Base-by-base conservation (phyloP, 306 rosid species). In the Lablab purpureus region DNA sequence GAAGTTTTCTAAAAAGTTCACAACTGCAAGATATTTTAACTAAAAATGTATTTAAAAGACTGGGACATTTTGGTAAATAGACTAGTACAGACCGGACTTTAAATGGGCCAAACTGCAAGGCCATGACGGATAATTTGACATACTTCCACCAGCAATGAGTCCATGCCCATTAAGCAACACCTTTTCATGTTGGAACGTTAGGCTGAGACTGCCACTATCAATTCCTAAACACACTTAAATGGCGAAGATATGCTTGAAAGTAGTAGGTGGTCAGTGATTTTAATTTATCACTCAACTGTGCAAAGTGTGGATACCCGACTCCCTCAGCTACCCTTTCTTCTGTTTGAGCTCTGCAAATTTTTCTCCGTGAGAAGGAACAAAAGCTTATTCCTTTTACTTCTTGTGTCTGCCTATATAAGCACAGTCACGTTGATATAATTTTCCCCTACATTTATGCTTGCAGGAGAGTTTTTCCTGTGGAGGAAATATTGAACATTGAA, bases 401-500 rank as follows among this genome's bases (percentile, higher is more conserved):
- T 59, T 59, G 3, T 34, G 14, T 52, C 23, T 18, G 46, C 49
- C 46, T 36, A 36, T 43, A 30, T 67, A 40, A 59, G 68, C 10
- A 45, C 63, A 36, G 25, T 68, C 76, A 47, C 30, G 13, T 63
- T 70, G 71, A 67, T 80, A 52, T 73, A 40, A n/a, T 73, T 47
- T 14, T 30, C 15, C 50, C 2, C 32, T 13, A 52, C 43, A 32
- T 64, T 19, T 40, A 10, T 83, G 21, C 45, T 65, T 78, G 81
- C 88, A 94, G 98, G 75, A 86, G 79, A 81, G 86, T 89, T 66
- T 7, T 82, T 60, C 93, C 84, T 1, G 95, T 92, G 87, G 97
- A 92, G 63, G 98, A 94, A 85, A 91, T 94, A 67, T 68, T 94
- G 52, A 90, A 87, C 60, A 89, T 94, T n/a, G 95, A 89, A 54